Conservation (phyloP, 2,329 filamentous ascomycete genomes). For the Colletotrichum orbiculare region DNA sequence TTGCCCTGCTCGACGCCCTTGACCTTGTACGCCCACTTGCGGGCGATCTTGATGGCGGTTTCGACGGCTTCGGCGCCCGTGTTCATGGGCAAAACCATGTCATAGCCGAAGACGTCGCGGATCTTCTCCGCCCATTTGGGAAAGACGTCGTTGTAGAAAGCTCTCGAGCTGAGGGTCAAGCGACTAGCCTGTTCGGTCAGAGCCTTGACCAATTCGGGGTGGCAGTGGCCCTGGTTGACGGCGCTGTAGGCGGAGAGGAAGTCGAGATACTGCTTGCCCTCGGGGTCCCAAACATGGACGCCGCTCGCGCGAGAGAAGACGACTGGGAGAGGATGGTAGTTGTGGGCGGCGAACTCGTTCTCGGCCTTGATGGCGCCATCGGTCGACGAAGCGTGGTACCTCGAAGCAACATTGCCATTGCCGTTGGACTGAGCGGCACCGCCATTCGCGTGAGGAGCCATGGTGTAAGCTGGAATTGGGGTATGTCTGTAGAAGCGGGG, state of each 20-base stretch:
- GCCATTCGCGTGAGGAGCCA: conserved; percentile 70
- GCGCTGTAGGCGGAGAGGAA: conserved; percentile 98
- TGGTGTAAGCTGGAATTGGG: conserved; percentile 44
- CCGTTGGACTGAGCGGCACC: conserved; percentile 47
- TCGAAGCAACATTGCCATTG: conserved; percentile 44
- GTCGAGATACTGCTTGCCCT: conserved; percentile 94
- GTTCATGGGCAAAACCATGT: conserved; percentile 99
- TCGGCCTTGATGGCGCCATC: conserved; percentile 83
- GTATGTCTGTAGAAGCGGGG: not conserved
- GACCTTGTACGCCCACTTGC: conserved; percentile 98
- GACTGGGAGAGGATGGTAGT: conserved; percentile 96
- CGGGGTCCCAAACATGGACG: conserved; percentile 94
- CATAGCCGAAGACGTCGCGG: conserved; percentile 88
- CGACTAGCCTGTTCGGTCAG: conserved; percentile 89
- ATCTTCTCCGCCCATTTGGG: conserved; percentile 95
- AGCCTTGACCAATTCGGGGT: conserved; percentile 93
- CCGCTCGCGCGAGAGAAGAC: conserved; percentile 90
- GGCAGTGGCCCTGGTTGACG: conserved; percentile 98
- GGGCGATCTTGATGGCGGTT: conserved; percentile 93
- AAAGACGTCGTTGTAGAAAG: conserved; percentile 99
- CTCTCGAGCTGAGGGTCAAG: conserved; percentile 90
- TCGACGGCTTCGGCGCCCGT: conserved; percentile 96
- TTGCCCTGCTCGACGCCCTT: conserved; percentile 88
- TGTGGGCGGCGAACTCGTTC: conserved; percentile 90
- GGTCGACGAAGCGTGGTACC: conserved; percentile 82